Evolutionary conservation across 805 yeast species (phyloP), one percentile per base, ranked within the genome.

Genomic region (Pichia kluyveri): DNA sequence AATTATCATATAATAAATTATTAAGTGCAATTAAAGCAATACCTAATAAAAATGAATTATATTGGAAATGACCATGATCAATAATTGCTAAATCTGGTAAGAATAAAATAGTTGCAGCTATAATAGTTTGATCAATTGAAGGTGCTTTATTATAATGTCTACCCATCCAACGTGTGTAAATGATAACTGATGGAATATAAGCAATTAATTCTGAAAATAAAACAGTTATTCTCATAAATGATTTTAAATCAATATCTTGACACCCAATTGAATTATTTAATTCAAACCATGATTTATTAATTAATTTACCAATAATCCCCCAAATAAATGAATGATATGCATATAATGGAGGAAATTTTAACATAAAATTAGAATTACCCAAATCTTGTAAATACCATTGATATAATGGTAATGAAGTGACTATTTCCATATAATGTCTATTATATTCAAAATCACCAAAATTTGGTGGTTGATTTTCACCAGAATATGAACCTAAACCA

Each of bases 41-140:
- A 0, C 99, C 99, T 36, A 93, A 75, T 98, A 93, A 91, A 27
- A 93, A 95, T 0, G 89, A 78, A 59, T 93, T 95, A 67, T 80
- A 91, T 67, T 95, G 99, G 68, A 93, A 93, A 67, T 93, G 99
- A 8, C 99, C 99, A 65, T 93, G 97, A 62, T 93, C 99, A 42
- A 93, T 81, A 49, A 93, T 71, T 41, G 86, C 74, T 51, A 91
- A 70, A 3, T 86, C 73, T 0, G 99, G 97, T 63, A 87, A 95
- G 61, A 83, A 79, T 34, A 93, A 62, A n/a, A 93, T 80, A 17
- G 89, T 80, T 2, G 88, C 83, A 0, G 88, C 79, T 15, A 85
- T 80, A 28, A 84, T 75, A 14, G 85, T 79, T 61, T 86, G 95
- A 57, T 85, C 87, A 58, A 86, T 77, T 38, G 91, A 75, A 4